Percentiles rank a stretch among this genome's conserved stretches.
Evolutionary conservation across 1,139 yeast species (phyloP).

Genomic region (Spathaspora sp.): DNA sequence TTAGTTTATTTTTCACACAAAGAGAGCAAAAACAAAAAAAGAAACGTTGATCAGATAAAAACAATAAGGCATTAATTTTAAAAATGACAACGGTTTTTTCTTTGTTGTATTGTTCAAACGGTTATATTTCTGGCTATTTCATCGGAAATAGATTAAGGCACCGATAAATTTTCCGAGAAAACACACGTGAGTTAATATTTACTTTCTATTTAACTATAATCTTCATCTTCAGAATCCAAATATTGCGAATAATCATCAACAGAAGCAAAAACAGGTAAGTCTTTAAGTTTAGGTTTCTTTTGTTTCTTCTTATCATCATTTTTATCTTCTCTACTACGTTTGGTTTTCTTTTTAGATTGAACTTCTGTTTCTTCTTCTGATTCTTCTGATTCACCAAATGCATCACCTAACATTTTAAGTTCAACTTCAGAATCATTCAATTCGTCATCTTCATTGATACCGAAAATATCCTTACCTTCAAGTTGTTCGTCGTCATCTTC

Average conservation of each 20-base stretch:
- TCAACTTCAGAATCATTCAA: conserved; percentile 35
- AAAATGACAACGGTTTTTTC: neutral
- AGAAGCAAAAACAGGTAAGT: conserved; percentile 83
- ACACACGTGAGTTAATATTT: neutral
- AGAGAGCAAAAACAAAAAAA: neutral
- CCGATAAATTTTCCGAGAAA: neutral
- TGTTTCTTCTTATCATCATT: conserved; percentile 29
- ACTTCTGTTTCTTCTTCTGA: conserved; percentile 19
- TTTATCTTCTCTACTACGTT: conserved; percentile 21
- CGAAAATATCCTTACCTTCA: conserved; percentile 27
- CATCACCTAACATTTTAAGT: conserved; percentile 20
- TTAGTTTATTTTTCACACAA: neutral
- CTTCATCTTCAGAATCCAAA: conserved; percentile 63
- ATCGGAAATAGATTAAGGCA: neutral
- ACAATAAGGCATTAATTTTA: neutral
- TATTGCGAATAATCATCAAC: conserved; percentile 86
- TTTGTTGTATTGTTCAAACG: neutral
- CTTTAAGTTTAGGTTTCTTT: conserved; percentile 62
- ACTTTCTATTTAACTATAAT: conserved; percentile 20
- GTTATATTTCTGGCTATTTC: neutral
- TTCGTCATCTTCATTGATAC: conserved; percentile 38
- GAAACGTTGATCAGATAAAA: neutral
- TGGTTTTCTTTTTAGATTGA: conserved; percentile 21
- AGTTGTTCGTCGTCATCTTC: conserved; percentile 19
- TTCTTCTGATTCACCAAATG: conserved; percentile 14